Conservation (phyloP, 1,284 basidiomycete species). For the Mycosarcoma maydis region DNA sequence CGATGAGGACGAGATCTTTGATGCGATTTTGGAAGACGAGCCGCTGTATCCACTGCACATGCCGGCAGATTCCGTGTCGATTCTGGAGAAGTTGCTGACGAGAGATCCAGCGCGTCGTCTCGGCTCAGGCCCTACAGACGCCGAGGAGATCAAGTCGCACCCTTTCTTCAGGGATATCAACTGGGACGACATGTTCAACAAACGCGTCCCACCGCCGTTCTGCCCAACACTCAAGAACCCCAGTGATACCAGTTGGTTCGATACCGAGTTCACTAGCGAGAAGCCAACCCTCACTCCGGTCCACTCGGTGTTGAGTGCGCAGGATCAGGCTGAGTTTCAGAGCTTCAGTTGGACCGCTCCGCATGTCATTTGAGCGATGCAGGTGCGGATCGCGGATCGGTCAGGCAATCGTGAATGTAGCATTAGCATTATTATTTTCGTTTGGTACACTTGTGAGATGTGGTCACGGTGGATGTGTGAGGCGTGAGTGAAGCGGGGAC, state of each 20-base stretch:
- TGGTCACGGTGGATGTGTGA: no score
- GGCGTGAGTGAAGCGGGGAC: no score
- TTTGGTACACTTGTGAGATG: no score
- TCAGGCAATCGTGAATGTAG: no score
- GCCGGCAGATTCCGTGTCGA: constrained; percentile 95
- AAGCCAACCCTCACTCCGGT: constrained; percentile 98
- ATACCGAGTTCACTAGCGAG: constrained; percentile 95
- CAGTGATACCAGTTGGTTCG: constrained; percentile 79
- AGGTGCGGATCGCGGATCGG: no score
- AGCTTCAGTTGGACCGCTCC: constrained; percentile 59
- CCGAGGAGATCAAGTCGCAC: constrained; percentile 96
- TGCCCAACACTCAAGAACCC: constrained; percentile 83
- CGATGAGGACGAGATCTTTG: constrained; percentile 99
- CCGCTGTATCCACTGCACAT: constrained; percentile 99
- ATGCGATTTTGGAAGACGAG: constrained; percentile 98
- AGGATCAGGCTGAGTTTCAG: constrained; percentile 78
- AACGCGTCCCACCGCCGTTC: constrained; percentile 96
- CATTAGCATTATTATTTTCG: no score
- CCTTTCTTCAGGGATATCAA: constrained; percentile 98
- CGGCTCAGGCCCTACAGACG: constrained; percentile 92
- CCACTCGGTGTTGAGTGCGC: constrained; percentile 88
- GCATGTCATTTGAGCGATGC: constrained; percentile 16
- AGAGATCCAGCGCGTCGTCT: constrained; percentile 90
- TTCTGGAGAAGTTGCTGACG: constrained; percentile 90
- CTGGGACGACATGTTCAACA: constrained; percentile 94